These are phyloP conservation scores for Globisporangium paroecandrum DNA, from an alignment of 352 stramenopile genomes.

Conservation along the genomic window DNA sequence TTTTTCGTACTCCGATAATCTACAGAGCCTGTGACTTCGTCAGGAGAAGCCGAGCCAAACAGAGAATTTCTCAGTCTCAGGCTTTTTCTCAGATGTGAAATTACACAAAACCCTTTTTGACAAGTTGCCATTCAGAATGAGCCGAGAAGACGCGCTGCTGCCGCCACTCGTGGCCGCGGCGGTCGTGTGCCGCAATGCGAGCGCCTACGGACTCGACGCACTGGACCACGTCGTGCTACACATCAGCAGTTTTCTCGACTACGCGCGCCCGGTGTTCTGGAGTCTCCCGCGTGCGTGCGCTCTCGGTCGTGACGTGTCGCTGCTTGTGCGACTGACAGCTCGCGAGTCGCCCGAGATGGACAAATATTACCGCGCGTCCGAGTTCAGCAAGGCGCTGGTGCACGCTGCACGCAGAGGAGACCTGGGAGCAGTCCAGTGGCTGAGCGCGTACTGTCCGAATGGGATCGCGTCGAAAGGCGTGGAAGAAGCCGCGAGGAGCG, in stretches of 20 bases:
- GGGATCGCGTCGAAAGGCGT: conserved; percentile 6
- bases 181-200: conserved; percentile 7
- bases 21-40: too few species aligned
- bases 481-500: conserved; percentile 5
- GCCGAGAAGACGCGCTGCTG: too few species aligned
- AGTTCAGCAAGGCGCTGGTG: conserved; percentile 11
- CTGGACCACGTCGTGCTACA: conserved; percentile 8
- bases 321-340: neutral
- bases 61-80: too few species aligned
- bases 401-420: conserved; percentile 1
- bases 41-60: too few species aligned
- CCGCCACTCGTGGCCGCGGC: neutral
- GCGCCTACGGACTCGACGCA: neutral
- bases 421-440: conserved; percentile 1
- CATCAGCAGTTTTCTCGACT: conserved; percentile 7
- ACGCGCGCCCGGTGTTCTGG: conserved; percentile 3
- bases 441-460: conserved; percentile 8
- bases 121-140: too few species aligned
- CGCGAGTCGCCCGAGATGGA: conserved; percentile 2
- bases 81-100: too few species aligned
- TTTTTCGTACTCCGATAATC: too few species aligned
- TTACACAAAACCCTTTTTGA: too few species aligned
- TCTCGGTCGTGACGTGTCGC: neutral
- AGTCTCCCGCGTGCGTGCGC: conserved; percentile 8
- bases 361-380: neutral